Percentiles rank a stretch among this genome's conserved stretches.
These are phyloP conservation scores for Diutina neorugosa DNA, from an alignment of 1,139 yeast genomes.

Conservation along the genomic window DNA sequence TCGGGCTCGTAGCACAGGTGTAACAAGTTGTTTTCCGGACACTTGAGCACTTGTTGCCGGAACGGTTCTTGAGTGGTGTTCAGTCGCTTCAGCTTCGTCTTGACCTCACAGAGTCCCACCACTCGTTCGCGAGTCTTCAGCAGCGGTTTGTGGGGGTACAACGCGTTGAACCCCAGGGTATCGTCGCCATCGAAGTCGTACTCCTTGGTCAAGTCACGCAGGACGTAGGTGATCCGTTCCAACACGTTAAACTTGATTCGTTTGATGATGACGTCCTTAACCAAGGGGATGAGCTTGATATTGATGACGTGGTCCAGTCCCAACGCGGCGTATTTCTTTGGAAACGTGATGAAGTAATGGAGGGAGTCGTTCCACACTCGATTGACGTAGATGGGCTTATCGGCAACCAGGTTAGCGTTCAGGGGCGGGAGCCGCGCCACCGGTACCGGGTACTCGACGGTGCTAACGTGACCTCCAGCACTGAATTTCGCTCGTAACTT, in stretches of 20 bases:
- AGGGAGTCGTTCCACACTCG: slow-evolving; percentile 74
- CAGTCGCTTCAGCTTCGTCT: slow-evolving; percentile 35
- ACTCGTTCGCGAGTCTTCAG: slow-evolving; percentile 34
- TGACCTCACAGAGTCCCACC: slow-evolving; percentile 49
- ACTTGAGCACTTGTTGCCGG: slow-evolving; percentile 49
- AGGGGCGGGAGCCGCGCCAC: slow-evolving; percentile 73
- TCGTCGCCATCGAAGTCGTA: slow-evolving; percentile 44
- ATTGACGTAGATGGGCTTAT: slow-evolving; percentile 74
- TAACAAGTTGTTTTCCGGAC: slow-evolving; percentile 48
- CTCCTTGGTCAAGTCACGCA: slow-evolving; percentile 41
- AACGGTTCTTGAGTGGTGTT: slow-evolving; percentile 30
- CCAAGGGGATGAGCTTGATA: slow-evolving; percentile 63
- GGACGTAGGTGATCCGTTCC: slow-evolving; percentile 57
- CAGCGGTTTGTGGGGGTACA: neutral
- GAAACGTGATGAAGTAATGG: slow-evolving; percentile 68
- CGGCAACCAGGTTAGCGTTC: slow-evolving; percentile 58
- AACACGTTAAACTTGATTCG: slow-evolving; percentile 60
- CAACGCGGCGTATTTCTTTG: slow-evolving; percentile 60
- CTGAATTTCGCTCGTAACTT: slow-evolving; percentile 5
- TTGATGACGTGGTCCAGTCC: slow-evolving; percentile 46
- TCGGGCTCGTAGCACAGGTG: slow-evolving; percentile 41
- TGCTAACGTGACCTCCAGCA: slow-evolving; percentile 18
- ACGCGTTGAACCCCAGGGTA: slow-evolving; percentile 12
- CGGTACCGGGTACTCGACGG: slow-evolving; percentile 26
- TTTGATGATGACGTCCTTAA: slow-evolving; percentile 55